Percentiles rank a stretch among this genome's conserved stretches.
phyloP scores from a whole-genome alignment of 1,284 basidiomycete species.

The Sporisorium graminicola region DNA sequence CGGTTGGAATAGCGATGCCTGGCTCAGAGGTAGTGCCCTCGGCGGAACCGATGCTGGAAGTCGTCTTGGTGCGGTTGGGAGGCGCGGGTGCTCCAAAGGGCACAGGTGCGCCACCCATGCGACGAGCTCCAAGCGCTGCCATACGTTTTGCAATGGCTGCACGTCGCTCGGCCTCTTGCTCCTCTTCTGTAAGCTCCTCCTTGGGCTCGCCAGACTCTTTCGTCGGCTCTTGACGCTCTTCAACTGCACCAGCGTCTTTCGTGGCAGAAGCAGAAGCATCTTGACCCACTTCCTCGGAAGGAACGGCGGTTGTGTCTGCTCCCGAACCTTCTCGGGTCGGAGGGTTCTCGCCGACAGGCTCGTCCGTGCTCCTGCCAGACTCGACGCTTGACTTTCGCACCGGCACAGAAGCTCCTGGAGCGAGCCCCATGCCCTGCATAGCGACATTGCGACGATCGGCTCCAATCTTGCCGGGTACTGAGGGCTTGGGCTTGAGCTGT shows the following conservation, averaged over 20 bases:
- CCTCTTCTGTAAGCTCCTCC: constrained; percentile 42
- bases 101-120: constrained; percentile 55
- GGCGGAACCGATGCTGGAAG: constrained; percentile 23
- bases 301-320: neutral
- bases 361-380: constrained; percentile 6
- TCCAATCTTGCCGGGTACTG: constrained; percentile 48
- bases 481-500: constrained; percentile 43
- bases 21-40: constrained; percentile 43
- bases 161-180: constrained; percentile 60
- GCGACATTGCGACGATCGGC: constrained; percentile 48
- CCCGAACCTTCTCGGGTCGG: constrained; percentile 3
- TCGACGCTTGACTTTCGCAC: constrained; percentile 25
- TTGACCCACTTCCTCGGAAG: constrained; percentile 1
- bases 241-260: constrained; percentile 7
- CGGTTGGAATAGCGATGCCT: constrained; percentile 32
- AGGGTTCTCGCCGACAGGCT: constrained; percentile 1
- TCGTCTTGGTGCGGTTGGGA: constrained; percentile 24
- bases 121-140: constrained; percentile 64
- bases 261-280: constrained; percentile 5
- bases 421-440: constrained; percentile 53
- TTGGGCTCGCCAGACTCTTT: constrained; percentile 27
- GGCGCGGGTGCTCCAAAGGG: constrained; percentile 44
- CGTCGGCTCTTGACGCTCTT: constrained; percentile 6
- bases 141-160: constrained; percentile 63
- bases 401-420: constrained; percentile 26